Conservation (phyloP, 495 filamentous ascomycete species). For the Hypomontagnella monticulosa region DNA sequence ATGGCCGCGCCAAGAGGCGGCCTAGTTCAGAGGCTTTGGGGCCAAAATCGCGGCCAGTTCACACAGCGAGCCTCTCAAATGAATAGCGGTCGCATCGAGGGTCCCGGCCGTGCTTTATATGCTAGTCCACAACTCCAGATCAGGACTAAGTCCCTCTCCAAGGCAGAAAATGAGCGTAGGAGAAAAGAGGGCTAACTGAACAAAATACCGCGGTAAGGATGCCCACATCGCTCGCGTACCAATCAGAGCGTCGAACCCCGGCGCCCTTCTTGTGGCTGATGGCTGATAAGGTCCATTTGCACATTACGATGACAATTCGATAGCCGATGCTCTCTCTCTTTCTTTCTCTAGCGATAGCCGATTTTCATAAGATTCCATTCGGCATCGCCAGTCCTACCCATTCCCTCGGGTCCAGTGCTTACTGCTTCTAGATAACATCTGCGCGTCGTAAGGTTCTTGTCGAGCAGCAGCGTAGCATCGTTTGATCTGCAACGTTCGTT, state of each 20-base stretch:
- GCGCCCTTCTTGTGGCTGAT: slow-evolving; percentile 13
- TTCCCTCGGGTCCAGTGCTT: slow-evolving; percentile 27
- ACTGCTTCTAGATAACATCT: slow-evolving; percentile 21
- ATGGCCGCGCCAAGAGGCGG: slow-evolving; percentile 42
- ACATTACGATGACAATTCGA: slow-evolving; percentile 22
- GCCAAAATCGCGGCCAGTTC: slow-evolving; percentile 38
- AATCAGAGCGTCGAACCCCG: slow-evolving; percentile 39
- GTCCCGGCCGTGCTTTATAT: slow-evolving; percentile 43
- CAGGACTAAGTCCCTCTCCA: slow-evolving; percentile 29
- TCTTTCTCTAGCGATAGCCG: neutral
- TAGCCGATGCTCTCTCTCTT: slow-evolving; percentile 9
- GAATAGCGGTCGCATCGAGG: slow-evolving; percentile 37
- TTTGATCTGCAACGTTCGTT: slow-evolving; percentile 22
- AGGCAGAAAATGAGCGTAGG: slow-evolving; percentile 35
- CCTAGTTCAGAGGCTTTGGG: slow-evolving; percentile 45
- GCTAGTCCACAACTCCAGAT: slow-evolving; percentile 20
- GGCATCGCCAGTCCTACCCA: slow-evolving; percentile 35
- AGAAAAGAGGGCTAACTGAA: slow-evolving; percentile 1
- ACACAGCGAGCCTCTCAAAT: slow-evolving; percentile 28
- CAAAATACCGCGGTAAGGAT: slow-evolving; percentile 22
- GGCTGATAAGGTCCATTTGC: slow-evolving; percentile 32
- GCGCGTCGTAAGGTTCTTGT: slow-evolving; percentile 24
- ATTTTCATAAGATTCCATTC: slow-evolving; percentile 17
- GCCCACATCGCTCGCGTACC: slow-evolving; percentile 16
- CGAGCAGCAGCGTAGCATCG: slow-evolving; percentile 11